phyloP scores from a whole-genome alignment of 2,329 filamentous ascomycete species.

The Fusarium mexicanum region DNA sequence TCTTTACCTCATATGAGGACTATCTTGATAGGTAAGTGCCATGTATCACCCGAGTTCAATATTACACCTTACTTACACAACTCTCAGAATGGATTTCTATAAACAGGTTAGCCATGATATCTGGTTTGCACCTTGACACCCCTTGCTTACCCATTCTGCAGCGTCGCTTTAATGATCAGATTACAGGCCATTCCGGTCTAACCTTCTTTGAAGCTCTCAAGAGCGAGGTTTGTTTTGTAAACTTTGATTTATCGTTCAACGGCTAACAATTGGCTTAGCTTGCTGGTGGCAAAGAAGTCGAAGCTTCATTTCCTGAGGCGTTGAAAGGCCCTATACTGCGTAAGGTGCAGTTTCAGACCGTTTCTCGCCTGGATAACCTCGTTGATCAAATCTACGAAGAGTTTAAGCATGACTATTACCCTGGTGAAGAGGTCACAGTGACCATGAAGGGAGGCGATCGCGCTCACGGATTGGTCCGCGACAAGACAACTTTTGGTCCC shows the following conservation, averaged over 20 bases:
- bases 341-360: conserved; percentile 89
- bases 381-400: conserved; percentile 76
- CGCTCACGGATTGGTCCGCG: conserved; percentile 78
- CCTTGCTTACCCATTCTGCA: conserved; percentile 49
- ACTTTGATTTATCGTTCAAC: background rate
- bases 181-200: conserved; percentile 90
- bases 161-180: conserved; percentile 93
- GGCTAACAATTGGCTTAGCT: conserved; percentile 58
- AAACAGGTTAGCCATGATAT: conserved; percentile 71
- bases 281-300: conserved; percentile 85
- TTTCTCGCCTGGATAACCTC: conserved; percentile 86
- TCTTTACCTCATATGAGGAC: conserved; percentile 88
- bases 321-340: conserved; percentile 91
- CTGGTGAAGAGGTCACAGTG: conserved; percentile 84
- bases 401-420: conserved; percentile 91
- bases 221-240: conserved; percentile 76
- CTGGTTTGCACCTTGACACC: background rate
- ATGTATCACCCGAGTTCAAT: background rate
- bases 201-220: conserved; percentile 92
- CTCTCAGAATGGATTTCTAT: conserved; percentile 85
- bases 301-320: conserved; percentile 89
- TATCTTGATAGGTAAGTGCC: conserved; percentile 80
- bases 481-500: conserved; percentile 81
- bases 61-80: conserved; percentile 21
- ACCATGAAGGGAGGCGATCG: conserved; percentile 74